phyloP scores from a whole-genome alignment of 441 rosid species.

The Arabidopsis lyrata region DNA sequence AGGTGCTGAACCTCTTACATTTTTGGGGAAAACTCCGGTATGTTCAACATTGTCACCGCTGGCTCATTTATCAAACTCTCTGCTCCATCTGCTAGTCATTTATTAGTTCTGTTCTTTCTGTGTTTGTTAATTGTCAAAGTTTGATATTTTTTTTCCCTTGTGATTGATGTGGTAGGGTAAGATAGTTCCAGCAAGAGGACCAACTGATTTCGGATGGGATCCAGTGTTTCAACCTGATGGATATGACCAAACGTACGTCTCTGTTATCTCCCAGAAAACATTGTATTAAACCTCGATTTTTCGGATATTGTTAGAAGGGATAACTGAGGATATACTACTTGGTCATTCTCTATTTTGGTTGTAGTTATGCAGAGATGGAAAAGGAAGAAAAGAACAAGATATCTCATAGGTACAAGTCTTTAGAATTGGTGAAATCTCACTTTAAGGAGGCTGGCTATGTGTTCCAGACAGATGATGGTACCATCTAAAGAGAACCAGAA shows the following conservation, averaged over 20 bases:
- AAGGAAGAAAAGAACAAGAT: constrained; percentile 96
- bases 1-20: constrained; percentile 70
- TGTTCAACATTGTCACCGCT: constrained; percentile 14
- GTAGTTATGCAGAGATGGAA: constrained; percentile 89
- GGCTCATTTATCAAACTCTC: constrained; percentile 12
- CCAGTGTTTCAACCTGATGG: constrained; percentile 95
- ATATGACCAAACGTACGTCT: constrained; percentile 73
- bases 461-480: constrained; percentile 51
- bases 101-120: neutral
- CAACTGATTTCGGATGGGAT: constrained; percentile 96
- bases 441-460: constrained; percentile 75
- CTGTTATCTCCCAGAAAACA: constrained; percentile 1
- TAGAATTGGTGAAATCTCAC: constrained; percentile 72
- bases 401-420: constrained; percentile 88
- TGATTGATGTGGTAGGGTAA: constrained; percentile 68
- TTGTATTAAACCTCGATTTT: neutral
- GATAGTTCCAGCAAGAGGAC: constrained; percentile 89
- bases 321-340: neutral
- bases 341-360: constrained; percentile 12
- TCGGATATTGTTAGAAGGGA: neutral
- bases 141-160: neutral
- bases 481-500: constrained; percentile 41
- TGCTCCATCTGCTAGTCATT: neutral
- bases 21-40: constrained; percentile 86
- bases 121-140: neutral